Base-by-base conservation (phyloP, 1,284 basidiomycete genomes). In the Ustilago xerochloae region DNA sequence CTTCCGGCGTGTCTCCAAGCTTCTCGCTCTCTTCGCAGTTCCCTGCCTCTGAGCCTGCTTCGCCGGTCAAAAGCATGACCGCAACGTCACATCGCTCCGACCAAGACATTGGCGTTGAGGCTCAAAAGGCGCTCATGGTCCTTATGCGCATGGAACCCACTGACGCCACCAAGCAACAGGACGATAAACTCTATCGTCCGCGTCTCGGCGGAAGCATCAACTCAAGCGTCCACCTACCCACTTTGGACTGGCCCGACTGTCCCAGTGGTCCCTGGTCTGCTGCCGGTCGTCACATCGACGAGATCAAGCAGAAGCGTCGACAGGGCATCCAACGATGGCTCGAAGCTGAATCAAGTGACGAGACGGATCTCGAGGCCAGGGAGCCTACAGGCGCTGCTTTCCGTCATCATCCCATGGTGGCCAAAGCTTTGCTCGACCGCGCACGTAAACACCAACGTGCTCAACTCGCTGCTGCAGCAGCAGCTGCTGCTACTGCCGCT, bases 351-450 rank as follows among this genome's bases (percentile, higher is more conserved):
- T 67, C 70, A 33, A 52, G 53, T 45, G 70, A 73, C 48, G 71
- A 74, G 47, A 52, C 58, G 26, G 67, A 74, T 8, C 39, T 38
- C 13, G 57, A 56, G 9, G 6, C 30, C 22, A 48, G 55, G 10
- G 60, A 57, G 38, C 18, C 36, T 7, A 49, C 66, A 13, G 57
- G 50, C 22, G 50, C 62, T 32, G 58, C 58, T 30, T 74, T 43
- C 39, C 55, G 59, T n/a, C 74, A 78, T 49, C 79, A 81, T 43
- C 79, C 79, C n/a, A 81, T 81, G 79, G 75, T 81, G 13, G 79
- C 79, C 43, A 81, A 81, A 52, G 79, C 72, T 3, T 46, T 81
- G 46, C 63, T 72, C 36, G 79, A 81, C 53, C 78, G 79, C 9
- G 66, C 69, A 24, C 67, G 73, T 48, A 77, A 66, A 38, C 46